phyloP scores from a whole-genome alignment of 176 grass and related monocot genomes.

The Lolium rigidum region DNA sequence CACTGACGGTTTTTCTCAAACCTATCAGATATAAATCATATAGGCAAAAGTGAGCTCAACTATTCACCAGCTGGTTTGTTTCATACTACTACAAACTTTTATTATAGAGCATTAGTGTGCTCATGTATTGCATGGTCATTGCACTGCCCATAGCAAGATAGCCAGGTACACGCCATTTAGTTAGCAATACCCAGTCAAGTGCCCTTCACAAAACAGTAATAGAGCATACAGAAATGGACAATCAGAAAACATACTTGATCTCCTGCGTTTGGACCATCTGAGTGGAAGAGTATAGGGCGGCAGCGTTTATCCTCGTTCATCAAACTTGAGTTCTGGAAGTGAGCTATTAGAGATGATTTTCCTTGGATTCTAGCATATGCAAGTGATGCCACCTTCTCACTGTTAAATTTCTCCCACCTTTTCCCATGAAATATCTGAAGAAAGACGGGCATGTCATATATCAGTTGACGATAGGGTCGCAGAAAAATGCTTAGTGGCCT shows the following conservation, averaged over 20 bases:
- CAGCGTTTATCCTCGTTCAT: conserved; percentile 99
- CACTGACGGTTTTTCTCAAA: neutral
- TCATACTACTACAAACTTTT: neutral
- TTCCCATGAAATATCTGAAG: conserved; percentile 90
- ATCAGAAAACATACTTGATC: conserved; percentile 73
- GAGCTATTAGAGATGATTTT: conserved; percentile 76
- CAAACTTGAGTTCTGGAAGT: conserved; percentile 96
- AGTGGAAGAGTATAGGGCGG: conserved; percentile 96
- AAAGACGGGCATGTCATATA: conserved; percentile 6
- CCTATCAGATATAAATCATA: conserved; percentile 6
- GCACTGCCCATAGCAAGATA: neutral
- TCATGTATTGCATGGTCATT: neutral
- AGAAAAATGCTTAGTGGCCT: neutral
- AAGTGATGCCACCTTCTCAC: conserved; percentile 96
- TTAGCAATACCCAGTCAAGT: conserved; percentile 42
- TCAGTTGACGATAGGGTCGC: neutral
- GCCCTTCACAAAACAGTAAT: conserved; percentile 11
- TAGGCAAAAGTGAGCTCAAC: neutral
- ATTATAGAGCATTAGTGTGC: neutral
- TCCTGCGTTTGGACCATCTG: conserved; percentile 92
- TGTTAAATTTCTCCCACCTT: conserved; percentile 98
- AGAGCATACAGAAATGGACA: conserved; percentile 33
- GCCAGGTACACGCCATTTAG: conserved; percentile 20
- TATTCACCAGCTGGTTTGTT: neutral
- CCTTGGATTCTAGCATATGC: conserved; percentile 99